Percentiles rank a stretch among this genome's conserved stretches.
phyloP scores from a whole-genome alignment of 2,329 filamentous ascomycete genomes.

The Colletotrichum salicis region DNA sequence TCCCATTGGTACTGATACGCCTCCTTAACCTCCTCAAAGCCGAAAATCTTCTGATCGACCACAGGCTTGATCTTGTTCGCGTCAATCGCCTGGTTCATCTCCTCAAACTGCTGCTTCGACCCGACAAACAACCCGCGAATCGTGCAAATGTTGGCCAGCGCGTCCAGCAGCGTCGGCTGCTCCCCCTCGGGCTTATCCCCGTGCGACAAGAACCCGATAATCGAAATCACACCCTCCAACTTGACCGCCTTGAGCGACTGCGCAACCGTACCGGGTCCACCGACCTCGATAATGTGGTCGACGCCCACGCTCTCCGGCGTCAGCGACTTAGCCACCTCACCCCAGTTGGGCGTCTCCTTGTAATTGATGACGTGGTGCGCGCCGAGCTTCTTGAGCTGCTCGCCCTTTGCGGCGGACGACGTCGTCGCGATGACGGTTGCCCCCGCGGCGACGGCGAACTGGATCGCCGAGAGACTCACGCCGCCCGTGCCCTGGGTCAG shows the following conservation, averaged over 20 bases:
- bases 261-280: constrained; percentile 54
- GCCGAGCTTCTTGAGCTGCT: constrained; percentile 56
- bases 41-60: constrained; percentile 27
- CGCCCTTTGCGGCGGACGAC: constrained; percentile 55
- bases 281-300: constrained; percentile 61
- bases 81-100: constrained; percentile 33
- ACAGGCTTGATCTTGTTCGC: constrained; percentile 30
- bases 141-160: constrained; percentile 32
- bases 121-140: constrained; percentile 29
- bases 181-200: background rate
- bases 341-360: constrained; percentile 57
- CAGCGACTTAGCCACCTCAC: constrained; percentile 53
- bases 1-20: constrained; percentile 33
- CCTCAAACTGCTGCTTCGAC: constrained; percentile 33
- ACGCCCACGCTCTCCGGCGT: constrained; percentile 55
- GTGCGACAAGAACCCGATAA: constrained; percentile 44
- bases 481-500: constrained; percentile 78
- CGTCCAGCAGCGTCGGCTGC: constrained; percentile 31
- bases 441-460: constrained; percentile 62
- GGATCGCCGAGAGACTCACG: constrained; percentile 74
- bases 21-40: constrained; percentile 34
- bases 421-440: constrained; percentile 62
- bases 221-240: constrained; percentile 57
- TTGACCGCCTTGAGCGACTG: constrained; percentile 58
- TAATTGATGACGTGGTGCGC: constrained; percentile 64